Evolutionary conservation across 2,329 filamentous ascomycete genomes (phyloP), one percentile per base, ranked within the genome.

Genomic region (Cordyceps militaris): DNA sequence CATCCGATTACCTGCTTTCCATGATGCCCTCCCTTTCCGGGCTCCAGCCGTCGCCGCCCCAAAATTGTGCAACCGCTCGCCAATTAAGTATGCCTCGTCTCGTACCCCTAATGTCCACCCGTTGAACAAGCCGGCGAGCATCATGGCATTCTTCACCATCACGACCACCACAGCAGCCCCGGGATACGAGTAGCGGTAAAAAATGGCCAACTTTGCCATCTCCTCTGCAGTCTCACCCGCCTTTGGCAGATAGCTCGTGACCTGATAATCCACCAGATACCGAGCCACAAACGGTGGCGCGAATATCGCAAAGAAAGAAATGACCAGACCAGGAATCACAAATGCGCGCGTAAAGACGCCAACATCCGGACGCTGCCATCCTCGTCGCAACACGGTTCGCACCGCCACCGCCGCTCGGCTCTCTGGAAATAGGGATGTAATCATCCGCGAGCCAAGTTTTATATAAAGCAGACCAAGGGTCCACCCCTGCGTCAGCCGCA

Each of bases 31-130:
- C 16, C 67, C 66, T 57, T 69, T 69, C 14, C 70, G 67, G 19
- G 68, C 69, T 19, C 69, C 73, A 8, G 72, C 71, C 16, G 73
- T 69, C 8, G 70, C 72, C 2, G 71, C 70, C 4, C 91, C 89
- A 73, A 97, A 96, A 71, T 99, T 99, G 74, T 99, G 95, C 66
- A 99, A 73, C 60, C 92, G 78, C 74, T 99, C 93, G 2, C 94
- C 94, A 67, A 97, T 94, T 46, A 99, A 76, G 70, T 99, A 99
- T 0, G 96, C 92, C 73, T 99, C 95, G 70, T 99, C 95, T 40
- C 91, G 80, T 48, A 99, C 91, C 59, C 87, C 83, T 58, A 85
- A 79, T 65, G 89, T 84, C 92, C 93, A 97, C 21, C 83, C 76
- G 48, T 82, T 81, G 53, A 94, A 80, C 54, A 90, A 80, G 47